Evolutionary conservation across 2,329 filamentous ascomycete genomes (phyloP).

Genomic region (Penicillium sp.): DNA sequence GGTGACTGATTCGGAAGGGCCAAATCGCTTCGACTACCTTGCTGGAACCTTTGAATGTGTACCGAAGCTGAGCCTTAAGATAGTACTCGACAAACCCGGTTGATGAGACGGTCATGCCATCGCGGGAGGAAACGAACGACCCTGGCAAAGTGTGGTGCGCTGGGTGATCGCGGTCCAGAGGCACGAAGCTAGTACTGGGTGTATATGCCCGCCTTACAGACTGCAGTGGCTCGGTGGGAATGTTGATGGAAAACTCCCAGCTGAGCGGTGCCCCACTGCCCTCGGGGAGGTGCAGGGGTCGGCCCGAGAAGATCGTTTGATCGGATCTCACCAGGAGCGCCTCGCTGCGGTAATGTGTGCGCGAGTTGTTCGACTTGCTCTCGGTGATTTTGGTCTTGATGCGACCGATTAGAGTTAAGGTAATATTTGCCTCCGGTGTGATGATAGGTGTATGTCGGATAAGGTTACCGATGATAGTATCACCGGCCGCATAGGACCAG

Average conservation of each 20-base stretch:
- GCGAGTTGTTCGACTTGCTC: neutral
- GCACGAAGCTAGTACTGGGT: neutral
- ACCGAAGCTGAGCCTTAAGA: conserved; percentile 5
- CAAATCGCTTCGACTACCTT: conserved; percentile 2
- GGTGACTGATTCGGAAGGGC: neutral
- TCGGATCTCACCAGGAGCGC: neutral
- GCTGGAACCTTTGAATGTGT: neutral
- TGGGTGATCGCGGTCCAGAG: conserved; percentile 1
- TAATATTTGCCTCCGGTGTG: conserved; percentile 9
- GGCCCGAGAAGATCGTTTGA: neutral
- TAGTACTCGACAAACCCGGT: conserved; percentile 7
- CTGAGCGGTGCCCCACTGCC: neutral
- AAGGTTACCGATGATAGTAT: conserved; percentile 12
- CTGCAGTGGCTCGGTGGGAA: neutral
- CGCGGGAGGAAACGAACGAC: neutral
- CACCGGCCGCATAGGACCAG: conserved; percentile 10
- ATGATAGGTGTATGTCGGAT: conserved; percentile 7
- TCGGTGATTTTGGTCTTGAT: conserved; percentile 6
- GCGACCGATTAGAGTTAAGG: conserved; percentile 3
- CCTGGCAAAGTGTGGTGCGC: conserved; percentile 1
- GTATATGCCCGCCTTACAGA: neutral
- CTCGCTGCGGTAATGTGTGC: conserved; percentile 6
- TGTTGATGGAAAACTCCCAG: neutral
- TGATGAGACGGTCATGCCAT: neutral
- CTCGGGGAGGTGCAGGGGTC: conserved; percentile 8